These are phyloP conservation scores for Tylopilus felleus DNA, from an alignment of 768 basidiomycete species.

Conservation along the genomic window DNA sequence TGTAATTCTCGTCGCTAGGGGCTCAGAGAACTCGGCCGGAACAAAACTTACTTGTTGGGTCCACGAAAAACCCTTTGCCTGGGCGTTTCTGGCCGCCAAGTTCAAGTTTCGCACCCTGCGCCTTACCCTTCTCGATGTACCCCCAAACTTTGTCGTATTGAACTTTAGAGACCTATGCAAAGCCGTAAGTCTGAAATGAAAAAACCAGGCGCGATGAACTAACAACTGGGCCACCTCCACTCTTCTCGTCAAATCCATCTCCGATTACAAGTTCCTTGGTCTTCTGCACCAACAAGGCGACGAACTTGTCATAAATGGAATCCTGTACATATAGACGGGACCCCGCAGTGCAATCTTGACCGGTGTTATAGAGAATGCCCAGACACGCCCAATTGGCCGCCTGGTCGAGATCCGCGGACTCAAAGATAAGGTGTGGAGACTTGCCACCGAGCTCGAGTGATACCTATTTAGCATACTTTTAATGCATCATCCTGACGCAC, in stretches of 20 bases:
- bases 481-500: conserved; percentile 10
- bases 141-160: conserved; percentile 85
- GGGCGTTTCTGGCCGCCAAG: conserved; percentile 79
- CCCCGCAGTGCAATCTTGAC: conserved; percentile 93
- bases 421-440: conserved; percentile 85
- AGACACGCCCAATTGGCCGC: conserved; percentile 85
- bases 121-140: conserved; percentile 84
- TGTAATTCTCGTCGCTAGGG: conserved; percentile 4
- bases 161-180: conserved; percentile 66
- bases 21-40: conserved; percentile 6
- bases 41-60: conserved; percentile 73
- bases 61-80: conserved; percentile 82
- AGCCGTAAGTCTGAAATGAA: conserved; percentile 5
- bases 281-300: conserved; percentile 60
- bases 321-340: conserved; percentile 90
- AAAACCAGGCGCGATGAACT: conserved; percentile 23
- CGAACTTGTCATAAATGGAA: conserved; percentile 80
- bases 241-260: conserved; percentile 73
- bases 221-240: conserved; percentile 83
- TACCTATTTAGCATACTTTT: conserved; percentile 42
- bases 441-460: conserved; percentile 95
- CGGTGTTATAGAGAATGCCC: conserved; percentile 84
- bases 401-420: conserved; percentile 83
- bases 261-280: conserved; percentile 71
- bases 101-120: conserved; percentile 73